These are phyloP conservation scores for Leccinum longicurvipes DNA, from an alignment of 768 basidiomycete species.

Conservation along the genomic window DNA sequence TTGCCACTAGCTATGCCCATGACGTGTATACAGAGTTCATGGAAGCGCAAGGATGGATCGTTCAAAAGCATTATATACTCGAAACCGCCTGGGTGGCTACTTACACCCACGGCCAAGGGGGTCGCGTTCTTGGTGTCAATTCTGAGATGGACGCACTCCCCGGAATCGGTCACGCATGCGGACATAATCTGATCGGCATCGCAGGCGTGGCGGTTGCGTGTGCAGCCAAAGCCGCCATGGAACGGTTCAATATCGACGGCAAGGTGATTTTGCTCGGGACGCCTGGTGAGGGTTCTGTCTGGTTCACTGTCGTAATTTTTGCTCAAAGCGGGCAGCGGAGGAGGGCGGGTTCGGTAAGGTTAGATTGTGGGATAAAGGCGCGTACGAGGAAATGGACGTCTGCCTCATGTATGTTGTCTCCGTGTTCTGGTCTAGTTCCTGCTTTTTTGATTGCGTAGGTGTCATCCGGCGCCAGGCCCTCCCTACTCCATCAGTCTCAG, in stretches of 20 bases:
- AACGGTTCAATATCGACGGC: slow-evolving; percentile 60
- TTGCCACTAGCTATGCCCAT: slow-evolving; percentile 56
- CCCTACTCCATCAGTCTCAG: slow-evolving; percentile 63
- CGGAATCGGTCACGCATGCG: slow-evolving; percentile 69
- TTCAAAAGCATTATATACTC: slow-evolving; percentile 58
- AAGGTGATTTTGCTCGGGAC: slow-evolving; percentile 74
- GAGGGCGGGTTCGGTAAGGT: slow-evolving; percentile 78
- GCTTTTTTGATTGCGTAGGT: slow-evolving; percentile 42
- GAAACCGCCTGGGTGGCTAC: slow-evolving; percentile 76
- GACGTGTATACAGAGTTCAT: slow-evolving; percentile 68
- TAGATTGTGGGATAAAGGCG: slow-evolving; percentile 60
- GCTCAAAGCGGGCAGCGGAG: slow-evolving; percentile 46
- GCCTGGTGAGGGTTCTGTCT: slow-evolving; percentile 48
- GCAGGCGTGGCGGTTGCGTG: slow-evolving; percentile 69
- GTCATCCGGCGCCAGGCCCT: slow-evolving; percentile 79
- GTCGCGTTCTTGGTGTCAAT: slow-evolving; percentile 64
- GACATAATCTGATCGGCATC: slow-evolving; percentile 82
- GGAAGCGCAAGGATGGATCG: slow-evolving; percentile 60
- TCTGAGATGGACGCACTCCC: slow-evolving; percentile 70
- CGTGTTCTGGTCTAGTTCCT: not conserved
- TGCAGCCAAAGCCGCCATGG: slow-evolving; percentile 59
- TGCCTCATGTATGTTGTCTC: slow-evolving; percentile 60
- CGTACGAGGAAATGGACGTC: slow-evolving; percentile 72
- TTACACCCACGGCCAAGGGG: slow-evolving; percentile 61
- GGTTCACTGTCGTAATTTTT: not conserved